Percentiles rank a stretch among this genome's conserved stretches.
Evolutionary conservation across 169 alveolate species (phyloP).

Genomic region (Plasmodium malariae): DNA sequence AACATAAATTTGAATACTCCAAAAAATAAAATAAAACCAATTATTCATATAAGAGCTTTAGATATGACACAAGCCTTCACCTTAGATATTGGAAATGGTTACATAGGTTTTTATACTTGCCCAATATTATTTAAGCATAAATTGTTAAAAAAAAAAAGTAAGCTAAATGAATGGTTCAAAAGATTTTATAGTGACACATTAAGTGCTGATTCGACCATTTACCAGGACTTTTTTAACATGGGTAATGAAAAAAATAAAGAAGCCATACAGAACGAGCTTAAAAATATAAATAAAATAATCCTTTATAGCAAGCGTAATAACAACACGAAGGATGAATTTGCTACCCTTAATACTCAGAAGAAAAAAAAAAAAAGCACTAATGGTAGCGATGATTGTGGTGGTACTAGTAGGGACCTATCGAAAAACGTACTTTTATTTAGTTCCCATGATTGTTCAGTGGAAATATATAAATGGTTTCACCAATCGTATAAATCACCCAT

Average conservation of each 20-base stretch:
- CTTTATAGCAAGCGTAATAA: constrained; percentile 3
- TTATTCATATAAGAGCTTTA: constrained; percentile 74
- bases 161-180: constrained; percentile 69
- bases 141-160: constrained; percentile 52
- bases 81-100: constrained; percentile 70
- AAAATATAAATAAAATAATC: constrained; percentile 37
- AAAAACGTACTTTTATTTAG: constrained; percentile 58
- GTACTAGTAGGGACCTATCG: constrained; percentile 1
- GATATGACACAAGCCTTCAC: constrained; percentile 78
- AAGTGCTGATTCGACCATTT: constrained; percentile 22
- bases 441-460: constrained; percentile 71
- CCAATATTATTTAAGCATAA: constrained; percentile 76
- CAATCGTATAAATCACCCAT: constrained; percentile 75
- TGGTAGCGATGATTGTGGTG: not conserved
- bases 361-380: too few relatives aligned
- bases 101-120: constrained; percentile 76
- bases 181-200: constrained; percentile 50
- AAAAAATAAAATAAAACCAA: constrained; percentile 76
- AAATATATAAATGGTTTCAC: constrained; percentile 77
- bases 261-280: constrained; percentile 43
- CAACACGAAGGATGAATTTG: not conserved
- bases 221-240: constrained; percentile 32
- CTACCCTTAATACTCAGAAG: too few relatives aligned
- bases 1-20: constrained; percentile 34
- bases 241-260: constrained; percentile 26